Base-by-base conservation (phyloP, 495 filamentous ascomycete species). In the Trichoderma parareesei region DNA sequence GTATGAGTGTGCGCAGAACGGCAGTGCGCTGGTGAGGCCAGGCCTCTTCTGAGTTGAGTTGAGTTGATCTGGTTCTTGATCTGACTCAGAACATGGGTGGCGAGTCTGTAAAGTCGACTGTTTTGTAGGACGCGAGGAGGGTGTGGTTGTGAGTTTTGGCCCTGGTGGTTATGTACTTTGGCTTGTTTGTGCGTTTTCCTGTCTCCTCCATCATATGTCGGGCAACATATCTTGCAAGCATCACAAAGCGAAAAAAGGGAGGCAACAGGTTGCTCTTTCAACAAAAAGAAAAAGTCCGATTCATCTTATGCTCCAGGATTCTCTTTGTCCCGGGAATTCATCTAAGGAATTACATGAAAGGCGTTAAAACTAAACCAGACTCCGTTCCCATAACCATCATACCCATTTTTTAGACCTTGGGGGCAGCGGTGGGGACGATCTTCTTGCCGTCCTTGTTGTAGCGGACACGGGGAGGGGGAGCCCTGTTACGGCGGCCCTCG, bases 381-480 rank as follows among this genome's bases (percentile, higher is more conserved):
- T 57, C 53, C 53, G 33, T 35, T 27, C 53, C 44, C 44, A 48
- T 16, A 5, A 57, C 53, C 53, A 16, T 57, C 18, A 57, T 57
- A n/a, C 44, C 48, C 44, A 70, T 67, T 6, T 9, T 46, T 55
- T 43, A 65, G 60, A 76, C 74, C 78, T 81, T 82, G 67, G 76
- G 71, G 69, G 70, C 73, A 72, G 93, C 89, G 78, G 90, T 92
- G 66, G 95, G 93, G 81, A 87, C 91, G 78, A 99, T 86, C 88
- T 98, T 99, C 90, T 99, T 99, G 84, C 94, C 94, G 78, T 99
- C 94, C 88, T 98, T 98, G 88, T 99, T 99, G 89, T 96, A 99
- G 70, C 94, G 85, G 73, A 98, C 92, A 71, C 94, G 85, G 73
- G 94, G 94, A 71, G 94, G 94, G 71, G 94, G 94, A 74, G 94